Conservation (phyloP, 2,329 filamentous ascomycete genomes). For the Exophiala phaeomuriformis region DNA sequence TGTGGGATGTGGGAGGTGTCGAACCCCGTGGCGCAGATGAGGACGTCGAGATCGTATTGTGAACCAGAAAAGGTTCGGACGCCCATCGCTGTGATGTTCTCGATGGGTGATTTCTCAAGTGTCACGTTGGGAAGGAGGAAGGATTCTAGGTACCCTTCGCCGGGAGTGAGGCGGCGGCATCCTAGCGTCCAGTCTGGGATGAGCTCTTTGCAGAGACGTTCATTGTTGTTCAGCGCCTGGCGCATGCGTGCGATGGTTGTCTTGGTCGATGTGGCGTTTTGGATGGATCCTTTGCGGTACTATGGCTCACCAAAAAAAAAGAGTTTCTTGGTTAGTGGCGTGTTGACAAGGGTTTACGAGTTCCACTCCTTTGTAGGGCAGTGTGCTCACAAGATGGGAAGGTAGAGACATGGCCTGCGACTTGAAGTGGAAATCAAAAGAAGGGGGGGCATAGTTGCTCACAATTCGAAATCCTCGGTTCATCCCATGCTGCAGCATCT, state of each 20-base stretch:
- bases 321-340: too few relatives aligned
- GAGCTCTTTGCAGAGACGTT: slow-evolving; percentile 21
- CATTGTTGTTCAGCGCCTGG: slow-evolving; percentile 21
- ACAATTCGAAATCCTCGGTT: slow-evolving; percentile 22
- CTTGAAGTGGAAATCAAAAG: background rate
- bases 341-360: too few relatives aligned
- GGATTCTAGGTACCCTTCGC: slow-evolving; percentile 47
- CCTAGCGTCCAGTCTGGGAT: slow-evolving; percentile 32
- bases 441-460: background rate
- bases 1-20: slow-evolving; percentile 34
- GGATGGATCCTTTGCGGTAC: slow-evolving; percentile 13
- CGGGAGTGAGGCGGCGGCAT: slow-evolving; percentile 45
- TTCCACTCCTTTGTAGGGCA: too few relatives aligned
- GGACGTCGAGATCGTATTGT: slow-evolving; percentile 28
- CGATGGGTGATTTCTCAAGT: slow-evolving; percentile 31
- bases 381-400: background rate
- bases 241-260: slow-evolving; percentile 17
- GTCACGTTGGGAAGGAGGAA: slow-evolving; percentile 36
- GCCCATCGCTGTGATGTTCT: slow-evolving; percentile 30
- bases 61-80: slow-evolving; percentile 25
- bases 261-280: slow-evolving; percentile 19
- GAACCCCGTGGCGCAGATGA: slow-evolving; percentile 39
- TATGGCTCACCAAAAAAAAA: too few relatives aligned
- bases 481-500: slow-evolving; percentile 29
- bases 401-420: background rate